Evolutionary conservation across 768 basidiomycete species (phyloP).

Genomic region (Suillus bovinus): DNA sequence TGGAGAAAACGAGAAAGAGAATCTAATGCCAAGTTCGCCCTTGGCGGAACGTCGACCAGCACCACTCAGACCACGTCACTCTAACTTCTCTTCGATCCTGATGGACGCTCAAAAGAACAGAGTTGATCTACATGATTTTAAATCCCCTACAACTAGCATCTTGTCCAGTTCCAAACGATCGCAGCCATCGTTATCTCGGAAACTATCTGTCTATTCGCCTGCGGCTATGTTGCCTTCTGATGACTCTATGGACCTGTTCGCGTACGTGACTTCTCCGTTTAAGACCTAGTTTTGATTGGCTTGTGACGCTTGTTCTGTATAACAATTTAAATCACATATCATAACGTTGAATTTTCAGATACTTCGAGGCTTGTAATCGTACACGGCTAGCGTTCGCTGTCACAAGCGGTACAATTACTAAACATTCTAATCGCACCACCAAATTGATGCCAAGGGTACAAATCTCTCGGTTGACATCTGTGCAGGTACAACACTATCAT

Average conservation of each 20-base stretch:
- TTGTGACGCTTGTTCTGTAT: slow-evolving; percentile 20
- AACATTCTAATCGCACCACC: background rate
- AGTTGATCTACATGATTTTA: slow-evolving; percentile 31
- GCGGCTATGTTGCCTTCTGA: slow-evolving; percentile 38
- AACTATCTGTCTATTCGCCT: slow-evolving; percentile 9
- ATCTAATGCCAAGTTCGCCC: slow-evolving; percentile 12
- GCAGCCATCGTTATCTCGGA: slow-evolving; percentile 13
- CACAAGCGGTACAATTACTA: background rate
- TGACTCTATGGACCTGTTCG: slow-evolving; percentile 52
- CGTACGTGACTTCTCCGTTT: slow-evolving; percentile 35
- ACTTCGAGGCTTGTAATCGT: background rate
- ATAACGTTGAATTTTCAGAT: slow-evolving; percentile 6
- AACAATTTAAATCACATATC: background rate
- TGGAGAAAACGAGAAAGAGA: slow-evolving; percentile 25
- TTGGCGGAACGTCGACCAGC: slow-evolving; percentile 12
- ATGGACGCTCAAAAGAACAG: slow-evolving; percentile 41
- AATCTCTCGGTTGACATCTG: no score
- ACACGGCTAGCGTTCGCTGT: no score
- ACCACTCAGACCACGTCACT: slow-evolving; percentile 20
- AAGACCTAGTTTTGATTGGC: slow-evolving; percentile 17
- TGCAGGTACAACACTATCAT: no score
- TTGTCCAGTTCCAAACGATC: slow-evolving; percentile 9
- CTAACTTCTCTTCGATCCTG: slow-evolving; percentile 40
- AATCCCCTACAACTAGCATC: slow-evolving; percentile 11
- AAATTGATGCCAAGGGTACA: background rate